Conservation (phyloP, 1,284 basidiomycete species). For the Mycosarcoma maydis region DNA sequence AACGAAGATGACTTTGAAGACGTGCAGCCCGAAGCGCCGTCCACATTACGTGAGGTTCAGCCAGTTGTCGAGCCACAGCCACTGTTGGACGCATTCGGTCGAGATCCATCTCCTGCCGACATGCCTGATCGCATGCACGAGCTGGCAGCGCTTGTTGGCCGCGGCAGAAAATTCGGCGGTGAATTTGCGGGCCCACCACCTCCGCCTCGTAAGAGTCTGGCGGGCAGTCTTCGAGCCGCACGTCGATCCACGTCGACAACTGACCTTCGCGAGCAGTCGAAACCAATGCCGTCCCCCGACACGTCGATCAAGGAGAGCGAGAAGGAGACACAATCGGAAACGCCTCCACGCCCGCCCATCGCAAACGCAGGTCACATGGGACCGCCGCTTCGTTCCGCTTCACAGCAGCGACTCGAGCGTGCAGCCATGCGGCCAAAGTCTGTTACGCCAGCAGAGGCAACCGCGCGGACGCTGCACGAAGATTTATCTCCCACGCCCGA, state of each 20-base stretch:
- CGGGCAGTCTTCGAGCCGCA: constrained; percentile 34
- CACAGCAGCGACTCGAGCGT: constrained; percentile 31
- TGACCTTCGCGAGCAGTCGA: constrained; percentile 13
- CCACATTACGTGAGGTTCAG: constrained; percentile 17
- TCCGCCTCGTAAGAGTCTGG: constrained; percentile 40
- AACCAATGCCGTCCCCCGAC: constrained; percentile 4
- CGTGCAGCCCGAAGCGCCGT: constrained; percentile 17
- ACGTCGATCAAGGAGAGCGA: not conserved
- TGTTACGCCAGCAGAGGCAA: not conserved
- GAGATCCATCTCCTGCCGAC: not conserved
- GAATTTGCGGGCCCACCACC: constrained; percentile 4
- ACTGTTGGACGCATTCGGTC: not conserved
- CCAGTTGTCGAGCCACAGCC: not conserved
- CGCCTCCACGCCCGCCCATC: not conserved
- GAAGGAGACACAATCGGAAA: not conserved
- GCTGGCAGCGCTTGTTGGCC: constrained; percentile 35
- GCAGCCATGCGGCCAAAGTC: constrained; percentile 9
- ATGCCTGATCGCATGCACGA: constrained; percentile 37
- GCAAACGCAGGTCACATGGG: constrained; percentile 18
- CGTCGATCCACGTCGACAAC: constrained; percentile 26
- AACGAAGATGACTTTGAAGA: constrained; percentile 43
- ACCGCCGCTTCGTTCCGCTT: constrained; percentile 35
- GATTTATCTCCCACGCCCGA: constrained; percentile 31
- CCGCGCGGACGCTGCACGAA: constrained; percentile 8
- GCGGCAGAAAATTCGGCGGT: constrained; percentile 2